These are phyloP conservation scores for Clitopilus passeckerianus DNA, from an alignment of 768 basidiomycete genomes.

Conservation along the genomic window DNA sequence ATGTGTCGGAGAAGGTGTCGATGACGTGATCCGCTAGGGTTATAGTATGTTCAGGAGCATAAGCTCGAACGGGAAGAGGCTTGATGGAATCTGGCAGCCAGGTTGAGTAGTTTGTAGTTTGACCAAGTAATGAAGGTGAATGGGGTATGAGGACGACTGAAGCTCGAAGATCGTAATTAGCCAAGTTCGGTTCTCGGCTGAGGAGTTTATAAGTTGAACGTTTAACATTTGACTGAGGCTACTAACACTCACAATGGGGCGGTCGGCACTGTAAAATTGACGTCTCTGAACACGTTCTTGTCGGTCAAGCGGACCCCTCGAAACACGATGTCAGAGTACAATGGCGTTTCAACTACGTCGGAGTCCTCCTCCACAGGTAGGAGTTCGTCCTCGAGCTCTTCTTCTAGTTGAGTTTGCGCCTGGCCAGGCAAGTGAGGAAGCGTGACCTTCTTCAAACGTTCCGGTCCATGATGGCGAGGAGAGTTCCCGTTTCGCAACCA, in stretches of 20 bases:
- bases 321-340: conserved; percentile 25
- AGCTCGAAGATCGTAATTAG: conserved; percentile 28
- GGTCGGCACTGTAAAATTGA: conserved; percentile 23
- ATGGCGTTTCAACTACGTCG: neutral
- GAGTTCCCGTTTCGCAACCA: conserved; percentile 9
- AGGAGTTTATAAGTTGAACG: neutral
- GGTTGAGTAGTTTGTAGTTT: conserved; percentile 22
- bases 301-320: conserved; percentile 19
- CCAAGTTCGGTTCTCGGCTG: conserved; percentile 18
- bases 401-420: neutral
- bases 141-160: conserved; percentile 30
- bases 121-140: conserved; percentile 21
- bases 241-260: conserved; percentile 21
- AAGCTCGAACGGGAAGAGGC: conserved; percentile 20
- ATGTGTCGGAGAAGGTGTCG: conserved; percentile 27
- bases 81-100: conserved; percentile 22
- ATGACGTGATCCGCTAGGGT: conserved; percentile 21
- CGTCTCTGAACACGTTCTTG: conserved; percentile 15
- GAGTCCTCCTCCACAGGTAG: conserved; percentile 8
- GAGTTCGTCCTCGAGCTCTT: conserved; percentile 1
- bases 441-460: neutral
- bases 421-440: neutral
- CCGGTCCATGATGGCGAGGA: neutral
- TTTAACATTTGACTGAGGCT: neutral
- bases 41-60: neutral